Evolutionary conservation across 345 rosid species (phyloP).

Genomic region (Salix viminalis): DNA sequence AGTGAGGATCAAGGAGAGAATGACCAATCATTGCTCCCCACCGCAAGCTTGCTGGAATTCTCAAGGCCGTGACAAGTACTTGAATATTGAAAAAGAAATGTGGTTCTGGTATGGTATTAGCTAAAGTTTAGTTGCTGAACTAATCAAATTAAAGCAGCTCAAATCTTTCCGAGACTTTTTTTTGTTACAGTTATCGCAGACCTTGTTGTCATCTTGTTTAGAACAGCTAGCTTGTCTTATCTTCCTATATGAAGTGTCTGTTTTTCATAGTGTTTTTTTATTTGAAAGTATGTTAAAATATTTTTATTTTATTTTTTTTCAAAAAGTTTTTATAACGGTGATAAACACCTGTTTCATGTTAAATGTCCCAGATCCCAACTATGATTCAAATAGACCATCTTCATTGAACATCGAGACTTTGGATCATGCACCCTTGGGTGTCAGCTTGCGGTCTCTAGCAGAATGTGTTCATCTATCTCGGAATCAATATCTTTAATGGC

Average conservation of each 20-base stretch:
- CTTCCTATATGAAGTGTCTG: background rate
- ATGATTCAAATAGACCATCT: constrained; percentile 11
- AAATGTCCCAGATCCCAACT: constrained; percentile 20
- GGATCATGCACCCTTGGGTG: background rate
- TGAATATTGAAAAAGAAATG: background rate
- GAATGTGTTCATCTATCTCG: background rate
- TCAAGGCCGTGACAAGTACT: background rate
- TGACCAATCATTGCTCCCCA: constrained; percentile 17
- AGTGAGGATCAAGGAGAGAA: constrained; percentile 17
- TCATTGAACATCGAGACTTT: background rate
- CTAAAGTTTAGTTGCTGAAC: constrained; percentile 13
- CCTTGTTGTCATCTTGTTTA: background rate
- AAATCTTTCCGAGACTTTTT: background rate
- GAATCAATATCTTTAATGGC: background rate
- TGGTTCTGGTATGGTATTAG: constrained; percentile 6
- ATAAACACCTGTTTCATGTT: background rate
- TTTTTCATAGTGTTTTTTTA: too few species aligned
- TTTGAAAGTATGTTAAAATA: too few species aligned
- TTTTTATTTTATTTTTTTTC: too few species aligned
- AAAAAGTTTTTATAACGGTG: too few species aligned
- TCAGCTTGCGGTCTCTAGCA: background rate
- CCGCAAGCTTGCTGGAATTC: constrained; percentile 8
- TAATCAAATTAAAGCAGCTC: constrained; percentile 8
- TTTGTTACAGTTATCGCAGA: background rate
- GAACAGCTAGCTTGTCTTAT: background rate